A percentile compares a stretch with the other conserved stretches of the same genome.
Evolutionary conservation across 768 basidiomycete species (phyloP).

Genomic region (Tylopilus vinaceipallidus): DNA sequence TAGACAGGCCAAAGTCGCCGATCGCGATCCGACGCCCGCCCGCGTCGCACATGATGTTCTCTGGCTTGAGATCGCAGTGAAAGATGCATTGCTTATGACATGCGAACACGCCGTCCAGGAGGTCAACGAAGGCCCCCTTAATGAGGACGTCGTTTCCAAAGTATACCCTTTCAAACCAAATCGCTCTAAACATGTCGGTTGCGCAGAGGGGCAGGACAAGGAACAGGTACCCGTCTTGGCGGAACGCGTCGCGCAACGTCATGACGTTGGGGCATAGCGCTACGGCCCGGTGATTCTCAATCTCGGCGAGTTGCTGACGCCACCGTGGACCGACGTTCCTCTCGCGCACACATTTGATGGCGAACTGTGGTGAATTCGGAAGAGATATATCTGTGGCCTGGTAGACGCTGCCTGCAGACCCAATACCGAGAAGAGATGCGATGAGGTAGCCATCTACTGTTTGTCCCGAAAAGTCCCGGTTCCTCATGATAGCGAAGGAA

Average conservation of each 20-base stretch:
- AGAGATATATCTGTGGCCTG: conserved; percentile 56
- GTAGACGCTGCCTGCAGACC: conserved; percentile 79
- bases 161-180: conserved; percentile 51
- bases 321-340: conserved; percentile 48
- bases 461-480: conserved; percentile 50
- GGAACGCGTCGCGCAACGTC: conserved; percentile 59
- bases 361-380: conserved; percentile 48
- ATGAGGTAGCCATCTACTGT: conserved; percentile 62
- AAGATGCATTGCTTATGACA: conserved; percentile 71
- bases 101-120: conserved; percentile 74
- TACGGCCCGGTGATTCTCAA: conserved; percentile 49
- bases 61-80: conserved; percentile 88
- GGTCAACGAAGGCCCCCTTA: conserved; percentile 65
- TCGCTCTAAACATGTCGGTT: conserved; percentile 63
- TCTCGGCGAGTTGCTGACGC: conserved; percentile 66
- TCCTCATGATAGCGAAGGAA: too few species aligned
- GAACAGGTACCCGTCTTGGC: conserved; percentile 59
- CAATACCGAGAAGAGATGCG: conserved; percentile 61
- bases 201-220: conserved; percentile 59
- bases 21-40: conserved; percentile 55
- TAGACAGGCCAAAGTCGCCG: conserved; percentile 80
- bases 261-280: conserved; percentile 55
- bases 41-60: conserved; percentile 66
- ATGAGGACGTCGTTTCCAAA: conserved; percentile 59
- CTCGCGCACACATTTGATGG: conserved; percentile 73